Conservation (phyloP, 805 yeast species). For the Nakazawaea sp. region DNA sequence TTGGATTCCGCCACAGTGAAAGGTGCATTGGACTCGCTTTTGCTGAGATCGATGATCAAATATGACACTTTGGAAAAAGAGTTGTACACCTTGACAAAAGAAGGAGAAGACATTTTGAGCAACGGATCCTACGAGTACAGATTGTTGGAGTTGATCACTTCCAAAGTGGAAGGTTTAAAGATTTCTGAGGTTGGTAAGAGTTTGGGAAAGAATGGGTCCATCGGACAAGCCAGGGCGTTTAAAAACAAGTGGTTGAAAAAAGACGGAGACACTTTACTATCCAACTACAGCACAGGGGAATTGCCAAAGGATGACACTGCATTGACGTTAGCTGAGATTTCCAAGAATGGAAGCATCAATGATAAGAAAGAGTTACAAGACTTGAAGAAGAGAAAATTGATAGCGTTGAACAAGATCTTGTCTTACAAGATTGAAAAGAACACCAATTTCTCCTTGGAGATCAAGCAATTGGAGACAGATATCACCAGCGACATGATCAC, state of each 20-base stretch:
- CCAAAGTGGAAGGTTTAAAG: slow-evolving; percentile 72
- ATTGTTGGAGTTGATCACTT: slow-evolving; percentile 65
- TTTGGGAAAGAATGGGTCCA: slow-evolving; percentile 77
- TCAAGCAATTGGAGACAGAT: slow-evolving; percentile 84
- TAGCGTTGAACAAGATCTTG: slow-evolving; percentile 60
- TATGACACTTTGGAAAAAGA: slow-evolving; percentile 73
- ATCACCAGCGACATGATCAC: slow-evolving; percentile 89
- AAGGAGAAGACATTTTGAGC: slow-evolving; percentile 71
- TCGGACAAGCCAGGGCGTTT: slow-evolving; percentile 97
- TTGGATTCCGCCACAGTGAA: slow-evolving; percentile 60
- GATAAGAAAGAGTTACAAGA: slow-evolving; percentile 70
- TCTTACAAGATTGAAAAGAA: slow-evolving; percentile 79
- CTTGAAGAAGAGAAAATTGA: slow-evolving; percentile 89
- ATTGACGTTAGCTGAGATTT: slow-evolving; percentile 50
- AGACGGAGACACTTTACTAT: slow-evolving; percentile 71
- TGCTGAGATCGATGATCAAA: slow-evolving; percentile 74
- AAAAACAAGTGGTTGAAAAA: slow-evolving; percentile 95
- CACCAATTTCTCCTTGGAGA: slow-evolving; percentile 72
- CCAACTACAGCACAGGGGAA: slow-evolving; percentile 37
- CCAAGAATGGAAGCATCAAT: slow-evolving; percentile 44
- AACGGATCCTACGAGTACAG: slow-evolving; percentile 91
- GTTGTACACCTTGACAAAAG: slow-evolving; percentile 66
- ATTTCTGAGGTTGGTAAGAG: slow-evolving; percentile 67
- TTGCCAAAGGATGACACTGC: slow-evolving; percentile 66
- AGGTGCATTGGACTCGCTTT: slow-evolving; percentile 80